phyloP scores from a whole-genome alignment of 306 rosid genomes.

The Astragalus glycyphyllos region DNA sequence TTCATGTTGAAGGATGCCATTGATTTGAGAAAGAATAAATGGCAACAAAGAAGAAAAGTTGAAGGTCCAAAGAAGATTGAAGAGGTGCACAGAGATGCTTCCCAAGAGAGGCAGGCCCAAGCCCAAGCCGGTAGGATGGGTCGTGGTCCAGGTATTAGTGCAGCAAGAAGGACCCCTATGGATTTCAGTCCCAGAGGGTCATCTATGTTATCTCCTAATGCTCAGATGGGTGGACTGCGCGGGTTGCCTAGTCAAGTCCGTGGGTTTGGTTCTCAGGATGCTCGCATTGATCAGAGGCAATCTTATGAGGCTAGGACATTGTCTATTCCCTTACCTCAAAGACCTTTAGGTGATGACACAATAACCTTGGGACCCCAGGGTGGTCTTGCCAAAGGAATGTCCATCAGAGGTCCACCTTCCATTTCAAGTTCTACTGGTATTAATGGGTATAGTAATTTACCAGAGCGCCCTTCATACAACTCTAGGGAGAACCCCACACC shows the following conservation, averaged over 20 bases:
- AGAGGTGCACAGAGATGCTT: slow-evolving; percentile 97
- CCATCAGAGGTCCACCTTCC: slow-evolving; percentile 73
- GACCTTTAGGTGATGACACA: slow-evolving; percentile 67
- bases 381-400: slow-evolving; percentile 97
- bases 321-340: slow-evolving; percentile 71
- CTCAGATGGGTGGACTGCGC: slow-evolving; percentile 73
- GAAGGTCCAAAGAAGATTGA: slow-evolving; percentile 98
- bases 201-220: slow-evolving; percentile 58
- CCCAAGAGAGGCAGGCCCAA: slow-evolving; percentile 85
- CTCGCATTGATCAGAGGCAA: slow-evolving; percentile 66
- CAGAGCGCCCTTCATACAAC: slow-evolving; percentile 52
- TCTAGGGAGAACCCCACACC: slow-evolving; percentile 61
- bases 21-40: slow-evolving; percentile 87
- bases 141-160: slow-evolving; percentile 70
- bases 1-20: slow-evolving; percentile 92
- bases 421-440: slow-evolving; percentile 52
- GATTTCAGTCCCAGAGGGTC: slow-evolving; percentile 79
- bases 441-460: slow-evolving; percentile 65
- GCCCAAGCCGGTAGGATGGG: slow-evolving; percentile 63
- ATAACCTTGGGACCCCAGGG: slow-evolving; percentile 95
- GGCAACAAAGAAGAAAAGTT: slow-evolving; percentile 95
- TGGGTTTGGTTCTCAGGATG: slow-evolving; percentile 81
- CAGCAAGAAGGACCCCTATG: slow-evolving; percentile 66
- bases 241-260: slow-evolving; percentile 66
- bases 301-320: slow-evolving; percentile 68